Evolutionary conservation across 371 early-diverging fungal genomes (phyloP).

Genomic region (Syncephalastrum monosporum): DNA sequence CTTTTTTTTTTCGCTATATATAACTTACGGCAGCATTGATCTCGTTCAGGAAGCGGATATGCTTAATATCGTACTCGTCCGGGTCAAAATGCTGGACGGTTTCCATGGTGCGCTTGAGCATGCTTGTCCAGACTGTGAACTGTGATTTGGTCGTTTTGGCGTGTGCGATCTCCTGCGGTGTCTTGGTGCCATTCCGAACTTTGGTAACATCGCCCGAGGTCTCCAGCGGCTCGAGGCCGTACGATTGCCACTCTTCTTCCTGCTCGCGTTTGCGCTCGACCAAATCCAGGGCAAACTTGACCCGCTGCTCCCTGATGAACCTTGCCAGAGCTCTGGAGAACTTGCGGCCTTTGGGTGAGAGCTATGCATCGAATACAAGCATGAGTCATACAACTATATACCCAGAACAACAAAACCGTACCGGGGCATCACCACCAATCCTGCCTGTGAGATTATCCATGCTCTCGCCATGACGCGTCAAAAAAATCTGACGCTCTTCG

Average conservation of each 20-base stretch:
- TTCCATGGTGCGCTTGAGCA: slow-evolving; percentile 69
- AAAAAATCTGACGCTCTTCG: slow-evolving; percentile 73
- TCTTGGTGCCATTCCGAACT: slow-evolving; percentile 7
- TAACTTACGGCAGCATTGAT: slow-evolving; percentile 76
- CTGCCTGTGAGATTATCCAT: slow-evolving; percentile 53
- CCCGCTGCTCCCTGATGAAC: slow-evolving; percentile 57
- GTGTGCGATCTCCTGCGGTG: slow-evolving; percentile 17
- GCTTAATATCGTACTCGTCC: slow-evolving; percentile 69
- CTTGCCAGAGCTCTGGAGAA: slow-evolving; percentile 66
- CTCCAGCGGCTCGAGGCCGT: slow-evolving; percentile 32
- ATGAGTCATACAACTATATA: not conserved
- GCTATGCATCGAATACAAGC: slow-evolving; percentile 17
- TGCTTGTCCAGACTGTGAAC: slow-evolving; percentile 77
- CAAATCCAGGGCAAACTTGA: slow-evolving; percentile 38
- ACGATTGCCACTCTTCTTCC: slow-evolving; percentile 28
- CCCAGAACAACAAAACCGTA: slow-evolving; percentile 25
- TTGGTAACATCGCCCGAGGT: not conserved
- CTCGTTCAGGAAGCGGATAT: slow-evolving; percentile 77
- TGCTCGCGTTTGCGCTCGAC: slow-evolving; percentile 30
- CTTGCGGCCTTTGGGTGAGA: slow-evolving; percentile 58
- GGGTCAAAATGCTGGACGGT: slow-evolving; percentile 71
- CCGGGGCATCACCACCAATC: slow-evolving; percentile 79
- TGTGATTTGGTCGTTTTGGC: slow-evolving; percentile 32
- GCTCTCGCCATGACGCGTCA: slow-evolving; percentile 83
- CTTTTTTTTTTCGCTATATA: not conserved